Evolutionary conservation across 1,139 yeast genomes (phyloP).

Genomic region (Yamadazyma oceani): DNA sequence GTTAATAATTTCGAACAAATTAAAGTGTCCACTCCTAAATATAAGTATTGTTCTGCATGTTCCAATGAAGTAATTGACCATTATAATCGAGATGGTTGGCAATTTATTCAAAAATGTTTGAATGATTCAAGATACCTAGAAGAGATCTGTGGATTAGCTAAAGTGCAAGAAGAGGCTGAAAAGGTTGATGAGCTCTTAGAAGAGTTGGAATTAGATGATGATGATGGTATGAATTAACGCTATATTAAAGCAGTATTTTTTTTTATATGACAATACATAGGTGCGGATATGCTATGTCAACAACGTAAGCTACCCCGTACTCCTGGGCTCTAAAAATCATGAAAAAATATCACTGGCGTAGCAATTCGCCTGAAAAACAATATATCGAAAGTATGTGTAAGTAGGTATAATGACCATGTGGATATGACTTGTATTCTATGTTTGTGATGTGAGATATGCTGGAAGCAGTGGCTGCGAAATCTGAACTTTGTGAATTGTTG

Average conservation of each 20-base stretch:
- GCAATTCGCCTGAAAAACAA: too few species aligned
- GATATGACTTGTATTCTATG: too few species aligned
- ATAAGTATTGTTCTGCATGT: constrained; percentile 83
- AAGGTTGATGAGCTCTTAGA: constrained; percentile 45
- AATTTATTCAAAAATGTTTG: constrained; percentile 69
- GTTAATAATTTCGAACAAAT: constrained; percentile 62
- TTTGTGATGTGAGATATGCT: too few species aligned
- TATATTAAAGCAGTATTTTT: too few species aligned
- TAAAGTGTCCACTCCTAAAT: constrained; percentile 70
- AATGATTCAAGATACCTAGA: constrained; percentile 68
- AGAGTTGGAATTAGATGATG: constrained; percentile 41
- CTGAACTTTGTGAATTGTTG: neutral
- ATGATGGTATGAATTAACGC: constrained; percentile 20
- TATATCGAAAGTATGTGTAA: too few species aligned
- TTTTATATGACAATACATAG: too few species aligned
- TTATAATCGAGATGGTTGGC: constrained; percentile 67
- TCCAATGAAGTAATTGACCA: constrained; percentile 55
- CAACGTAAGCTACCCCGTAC: too few species aligned
- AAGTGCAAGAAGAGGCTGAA: constrained; percentile 75
- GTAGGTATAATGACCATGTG: too few species aligned
- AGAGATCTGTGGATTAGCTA: constrained; percentile 70
- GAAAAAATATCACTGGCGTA: too few species aligned
- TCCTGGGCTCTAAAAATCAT: too few species aligned
- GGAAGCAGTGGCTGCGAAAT: neutral
- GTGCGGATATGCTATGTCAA: too few species aligned